Percentiles rank a stretch among this genome's conserved stretches.
Evolutionary conservation across 805 yeast species (phyloP).

Genomic region (Brettanomyces sp.): DNA sequence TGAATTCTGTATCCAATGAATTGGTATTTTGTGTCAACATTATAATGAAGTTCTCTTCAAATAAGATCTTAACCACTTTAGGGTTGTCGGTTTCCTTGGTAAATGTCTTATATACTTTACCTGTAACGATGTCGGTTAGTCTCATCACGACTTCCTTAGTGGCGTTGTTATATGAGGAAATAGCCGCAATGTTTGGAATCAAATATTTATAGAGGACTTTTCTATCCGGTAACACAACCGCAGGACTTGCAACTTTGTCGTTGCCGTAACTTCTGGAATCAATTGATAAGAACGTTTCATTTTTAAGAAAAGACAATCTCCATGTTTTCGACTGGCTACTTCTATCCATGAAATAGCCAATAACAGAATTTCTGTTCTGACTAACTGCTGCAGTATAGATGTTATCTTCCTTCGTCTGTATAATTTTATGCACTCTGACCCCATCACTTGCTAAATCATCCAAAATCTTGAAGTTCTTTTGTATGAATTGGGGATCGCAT

Average conservation of each 20-base stretch:
- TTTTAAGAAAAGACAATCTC: constrained; percentile 6
- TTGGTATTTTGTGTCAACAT: constrained; percentile 48
- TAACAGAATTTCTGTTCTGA: constrained; percentile 3
- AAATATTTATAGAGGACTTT: constrained; percentile 77
- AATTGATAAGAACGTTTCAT: constrained; percentile 32
- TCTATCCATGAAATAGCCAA: constrained; percentile 8
- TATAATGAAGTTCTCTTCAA: constrained; percentile 80
- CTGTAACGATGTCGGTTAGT: constrained; percentile 62
- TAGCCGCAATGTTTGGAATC: constrained; percentile 57
- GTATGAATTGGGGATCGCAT: background rate
- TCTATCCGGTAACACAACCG: constrained; percentile 59
- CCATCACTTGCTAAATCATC: constrained; percentile 1
- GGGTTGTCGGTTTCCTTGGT: constrained; percentile 22
- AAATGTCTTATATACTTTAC: constrained; percentile 39
- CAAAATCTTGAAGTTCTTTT: constrained; percentile 6
- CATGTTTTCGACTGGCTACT: constrained; percentile 10
- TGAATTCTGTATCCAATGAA: constrained; percentile 45
- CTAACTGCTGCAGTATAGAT: constrained; percentile 8
- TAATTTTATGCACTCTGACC: background rate
- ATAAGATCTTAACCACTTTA: constrained; percentile 37
- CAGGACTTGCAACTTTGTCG: constrained; percentile 47
- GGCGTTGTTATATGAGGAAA: constrained; percentile 29
- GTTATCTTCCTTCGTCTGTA: constrained; percentile 8
- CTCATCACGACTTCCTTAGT: constrained; percentile 31
- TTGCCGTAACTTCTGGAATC: constrained; percentile 29